Percentiles rank a stretch among this genome's conserved stretches.
Evolutionary conservation across 108 stramenopile species (phyloP).

Genomic region (Fistulifera pelliculosa): DNA sequence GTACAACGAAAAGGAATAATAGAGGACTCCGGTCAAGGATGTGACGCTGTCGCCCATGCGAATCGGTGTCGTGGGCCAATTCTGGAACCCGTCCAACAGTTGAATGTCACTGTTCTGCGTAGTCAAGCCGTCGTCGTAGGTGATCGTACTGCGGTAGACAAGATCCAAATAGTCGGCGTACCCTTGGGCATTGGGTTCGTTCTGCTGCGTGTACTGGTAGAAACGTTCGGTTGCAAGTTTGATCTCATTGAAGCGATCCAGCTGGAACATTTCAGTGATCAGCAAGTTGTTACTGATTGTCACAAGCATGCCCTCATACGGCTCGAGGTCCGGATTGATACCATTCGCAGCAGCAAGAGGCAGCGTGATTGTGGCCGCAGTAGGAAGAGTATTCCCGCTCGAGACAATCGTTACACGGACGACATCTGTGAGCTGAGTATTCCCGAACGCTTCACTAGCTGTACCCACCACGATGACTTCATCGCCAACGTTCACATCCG

Average conservation of each 20-base stretch:
- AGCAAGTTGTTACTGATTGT: slow-evolving; percentile 9
- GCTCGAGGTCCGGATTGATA: slow-evolving; percentile 14
- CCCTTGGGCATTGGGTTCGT: slow-evolving; percentile 13
- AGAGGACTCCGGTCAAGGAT: slow-evolving; percentile 15
- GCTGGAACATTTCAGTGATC: slow-evolving; percentile 22
- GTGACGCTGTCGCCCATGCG: slow-evolving; percentile 24
- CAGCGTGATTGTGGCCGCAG: slow-evolving; percentile 11
- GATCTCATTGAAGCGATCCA: slow-evolving; percentile 27
- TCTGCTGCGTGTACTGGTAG: slow-evolving; percentile 19
- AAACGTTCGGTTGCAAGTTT: slow-evolving; percentile 15
- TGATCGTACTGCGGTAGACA: slow-evolving; percentile 16
- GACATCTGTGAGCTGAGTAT: slow-evolving; percentile 19
- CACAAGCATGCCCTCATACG: slow-evolving; percentile 27
- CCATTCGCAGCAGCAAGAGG: not conserved
- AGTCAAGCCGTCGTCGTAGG: slow-evolving; percentile 21
- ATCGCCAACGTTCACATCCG: slow-evolving; percentile 18
- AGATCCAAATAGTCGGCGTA: slow-evolving; percentile 10
- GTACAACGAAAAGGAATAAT: slow-evolving; percentile 16
- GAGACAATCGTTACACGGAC: slow-evolving; percentile 5
- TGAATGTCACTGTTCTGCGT: not conserved
- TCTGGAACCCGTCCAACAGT: not conserved
- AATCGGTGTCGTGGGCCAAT: slow-evolving; percentile 7
- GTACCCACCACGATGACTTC: slow-evolving; percentile 20
- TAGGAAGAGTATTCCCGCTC: slow-evolving; percentile 10
- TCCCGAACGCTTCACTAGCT: slow-evolving; percentile 15